These are phyloP conservation scores for Wickerhamiella pararugosa DNA, from an alignment of 1,139 yeast genomes.

Conservation along the genomic window DNA sequence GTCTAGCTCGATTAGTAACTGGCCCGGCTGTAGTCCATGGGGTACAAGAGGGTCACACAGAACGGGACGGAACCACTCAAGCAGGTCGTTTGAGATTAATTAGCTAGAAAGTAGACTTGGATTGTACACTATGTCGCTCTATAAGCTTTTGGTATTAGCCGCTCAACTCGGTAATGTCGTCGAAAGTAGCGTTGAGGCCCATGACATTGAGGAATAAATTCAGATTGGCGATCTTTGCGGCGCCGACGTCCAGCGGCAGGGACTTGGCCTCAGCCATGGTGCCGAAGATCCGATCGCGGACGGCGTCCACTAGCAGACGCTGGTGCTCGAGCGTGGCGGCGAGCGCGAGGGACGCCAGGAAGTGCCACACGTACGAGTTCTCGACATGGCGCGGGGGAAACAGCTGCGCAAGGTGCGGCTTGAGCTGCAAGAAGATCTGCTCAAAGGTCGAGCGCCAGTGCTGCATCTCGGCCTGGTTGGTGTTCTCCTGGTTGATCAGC, in stretches of 20 bases:
- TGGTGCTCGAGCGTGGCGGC: constrained; percentile 91
- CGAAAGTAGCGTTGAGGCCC: constrained; percentile 77
- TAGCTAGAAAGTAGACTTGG: no score
- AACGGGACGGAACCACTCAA: no score
- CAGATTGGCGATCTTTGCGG: constrained; percentile 57
- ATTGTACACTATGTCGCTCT: neutral
- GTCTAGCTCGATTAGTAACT: no score
- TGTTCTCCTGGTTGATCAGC: constrained; percentile 66
- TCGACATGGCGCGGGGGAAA: constrained; percentile 70
- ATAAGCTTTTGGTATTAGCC: neutral
- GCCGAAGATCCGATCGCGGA: constrained; percentile 84
- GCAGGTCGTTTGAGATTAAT: no score
- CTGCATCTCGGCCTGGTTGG: constrained; percentile 34
- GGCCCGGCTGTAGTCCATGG: no score
- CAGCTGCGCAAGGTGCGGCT: constrained; percentile 59
- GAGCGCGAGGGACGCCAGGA: constrained; percentile 81
- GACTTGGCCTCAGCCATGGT: constrained; percentile 74
- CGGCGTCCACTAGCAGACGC: constrained; percentile 87
- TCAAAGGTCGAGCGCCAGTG: constrained; percentile 80
- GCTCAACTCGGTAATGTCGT: constrained; percentile 24
- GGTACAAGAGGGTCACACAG: no score
- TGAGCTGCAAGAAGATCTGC: constrained; percentile 61
- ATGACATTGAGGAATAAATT: constrained; percentile 88
- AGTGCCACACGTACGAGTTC: constrained; percentile 91
- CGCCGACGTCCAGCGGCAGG: constrained; percentile 38